Conservation (phyloP, 768 basidiomycete genomes). For the Plicaturopsis crispa region DNA sequence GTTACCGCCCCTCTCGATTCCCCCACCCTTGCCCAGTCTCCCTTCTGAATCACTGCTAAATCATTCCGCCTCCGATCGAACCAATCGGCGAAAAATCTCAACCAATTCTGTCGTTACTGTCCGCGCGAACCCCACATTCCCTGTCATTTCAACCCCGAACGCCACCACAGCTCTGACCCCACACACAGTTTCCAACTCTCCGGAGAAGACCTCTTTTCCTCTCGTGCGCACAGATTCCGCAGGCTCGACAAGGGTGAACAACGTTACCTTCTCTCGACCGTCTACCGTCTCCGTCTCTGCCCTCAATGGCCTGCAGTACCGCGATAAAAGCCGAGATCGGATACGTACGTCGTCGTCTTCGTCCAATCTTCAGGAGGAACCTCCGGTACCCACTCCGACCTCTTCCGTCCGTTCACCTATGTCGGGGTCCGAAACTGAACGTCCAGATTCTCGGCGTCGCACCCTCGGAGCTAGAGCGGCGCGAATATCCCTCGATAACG, state of each 20-base stretch:
- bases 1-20: constrained; percentile 21
- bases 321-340: constrained; percentile 30
- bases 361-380: constrained; percentile 21
- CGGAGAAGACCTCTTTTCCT: constrained; percentile 17
- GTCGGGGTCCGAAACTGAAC: constrained; percentile 43
- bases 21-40: constrained; percentile 32
- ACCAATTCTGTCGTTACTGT: constrained; percentile 36
- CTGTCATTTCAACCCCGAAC: constrained; percentile 44
- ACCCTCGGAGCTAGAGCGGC: constrained; percentile 29
- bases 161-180: constrained; percentile 63
- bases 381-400: constrained; percentile 3
- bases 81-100: constrained; percentile 34
- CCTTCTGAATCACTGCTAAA: constrained; percentile 46
- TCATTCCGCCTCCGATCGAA: constrained; percentile 18
- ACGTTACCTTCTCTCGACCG: constrained; percentile 62
- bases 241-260: constrained; percentile 32
- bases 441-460: constrained; percentile 29
- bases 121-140: constrained; percentile 36
- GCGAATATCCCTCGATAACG: constrained; percentile 38
- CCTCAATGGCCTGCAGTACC: constrained; percentile 48
- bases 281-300: constrained; percentile 45
- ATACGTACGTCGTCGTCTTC: constrained; percentile 25
- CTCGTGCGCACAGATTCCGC: constrained; percentile 41
- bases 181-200: constrained; percentile 51
- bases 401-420: constrained; percentile 14